These are phyloP conservation scores for Fusarium ambrosium DNA, from an alignment of 2,329 filamentous ascomycete species.

Conservation along the genomic window DNA sequence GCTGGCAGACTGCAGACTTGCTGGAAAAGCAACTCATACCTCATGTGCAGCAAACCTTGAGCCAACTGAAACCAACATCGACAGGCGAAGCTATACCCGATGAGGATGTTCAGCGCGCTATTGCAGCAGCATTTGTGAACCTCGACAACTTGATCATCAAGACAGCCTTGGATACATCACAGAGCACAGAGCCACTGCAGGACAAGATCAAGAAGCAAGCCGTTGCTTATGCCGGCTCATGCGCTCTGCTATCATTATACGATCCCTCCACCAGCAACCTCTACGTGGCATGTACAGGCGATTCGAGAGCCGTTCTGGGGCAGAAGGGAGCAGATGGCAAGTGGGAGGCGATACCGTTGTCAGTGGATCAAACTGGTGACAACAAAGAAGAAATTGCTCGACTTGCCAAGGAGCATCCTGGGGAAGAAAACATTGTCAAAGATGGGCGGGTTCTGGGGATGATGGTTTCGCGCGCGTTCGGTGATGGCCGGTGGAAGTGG, in stretches of 20 bases:
- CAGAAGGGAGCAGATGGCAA: not conserved
- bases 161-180: not conserved
- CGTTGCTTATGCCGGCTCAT: not conserved
- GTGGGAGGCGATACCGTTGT: not conserved
- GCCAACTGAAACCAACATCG: not conserved
- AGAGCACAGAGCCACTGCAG: not conserved
- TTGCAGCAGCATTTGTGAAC: not conserved
- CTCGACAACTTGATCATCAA: not conserved
- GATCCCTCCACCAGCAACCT: not conserved
- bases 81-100: not conserved
- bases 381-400: not conserved
- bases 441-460: not conserved
- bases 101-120: not conserved
- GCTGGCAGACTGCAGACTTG: not conserved
- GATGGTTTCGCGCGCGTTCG: not conserved
- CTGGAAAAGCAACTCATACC: not conserved
- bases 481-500: not conserved
- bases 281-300: not conserved
- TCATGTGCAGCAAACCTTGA: not conserved
- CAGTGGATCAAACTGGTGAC: not conserved
- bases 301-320: not conserved
- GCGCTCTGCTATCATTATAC: not conserved
- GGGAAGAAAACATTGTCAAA: not conserved
- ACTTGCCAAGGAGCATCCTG: not conserved
- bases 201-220: not conserved